Base-by-base conservation (phyloP, 345 rosid genomes). In the Reutealis trisperma region DNA sequence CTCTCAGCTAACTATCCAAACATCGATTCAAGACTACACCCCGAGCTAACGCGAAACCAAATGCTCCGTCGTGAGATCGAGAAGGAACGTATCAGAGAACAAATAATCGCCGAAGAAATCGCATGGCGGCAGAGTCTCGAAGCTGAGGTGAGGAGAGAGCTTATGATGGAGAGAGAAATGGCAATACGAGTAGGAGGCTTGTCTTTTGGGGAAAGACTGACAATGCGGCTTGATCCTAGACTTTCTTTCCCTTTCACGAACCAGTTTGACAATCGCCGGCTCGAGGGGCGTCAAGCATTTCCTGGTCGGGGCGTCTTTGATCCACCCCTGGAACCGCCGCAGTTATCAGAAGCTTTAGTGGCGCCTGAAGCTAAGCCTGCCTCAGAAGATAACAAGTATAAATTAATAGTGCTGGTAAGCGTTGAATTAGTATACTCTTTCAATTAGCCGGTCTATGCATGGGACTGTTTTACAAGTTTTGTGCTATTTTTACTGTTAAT, bases 101-200 rank as follows among this genome's bases (percentile, higher is more conserved):
- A 84, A 80, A 84, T 88, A 70, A 78, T 87, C 8, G 71, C 79
- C 0, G 74, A 77, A 22, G 90, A 84, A 71, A 68, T 79, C 6
- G 62, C 57, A 13, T 74, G 84, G 8, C 81, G 86, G 54, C 75
- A 81, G 65, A 74, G 68, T 45, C 83, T 88, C 18, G 81, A 86
- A 60, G 88, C 80, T 0, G 89, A 88, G 76, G 87, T 87, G 32
- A 70, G 80, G 73, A 77, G 81, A 13, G 92, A 88, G 85, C 76
- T 90, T 81, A 75, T 83, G 57, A 67, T 79, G 14, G 89, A 88
- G 72, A 80, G 83, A 81, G 86, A 83, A 61, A 76, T 82, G 82
- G 83, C 82, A 13, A 45, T 63, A 71, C 77, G 62, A 32, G 42
- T 71, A 22, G 58, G 61, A 49, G 44, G 75, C 41, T 25, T 76